Evolutionary conservation across 805 yeast species (phyloP).

Genomic region (Saccharomycopsis capsularis): DNA sequence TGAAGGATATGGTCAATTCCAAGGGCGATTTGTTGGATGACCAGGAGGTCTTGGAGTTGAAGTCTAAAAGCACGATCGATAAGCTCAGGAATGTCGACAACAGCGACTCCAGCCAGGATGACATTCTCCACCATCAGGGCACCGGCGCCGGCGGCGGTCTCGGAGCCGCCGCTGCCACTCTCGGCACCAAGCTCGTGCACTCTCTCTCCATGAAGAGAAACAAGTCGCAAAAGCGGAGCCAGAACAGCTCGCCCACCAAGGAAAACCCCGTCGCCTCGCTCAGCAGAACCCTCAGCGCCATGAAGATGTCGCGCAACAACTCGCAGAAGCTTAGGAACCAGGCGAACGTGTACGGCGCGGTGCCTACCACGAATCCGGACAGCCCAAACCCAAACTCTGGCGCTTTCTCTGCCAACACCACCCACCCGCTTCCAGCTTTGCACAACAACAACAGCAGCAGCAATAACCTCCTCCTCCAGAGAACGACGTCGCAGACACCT

Average conservation of each 20-base stretch:
- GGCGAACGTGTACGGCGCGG: neutral
- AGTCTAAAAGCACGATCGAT: constrained; percentile 14
- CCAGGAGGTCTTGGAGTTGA: constrained; percentile 9
- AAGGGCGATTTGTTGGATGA: constrained; percentile 14
- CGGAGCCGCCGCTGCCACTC: constrained; percentile 7
- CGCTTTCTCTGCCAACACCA: neutral
- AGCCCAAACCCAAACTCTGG: neutral
- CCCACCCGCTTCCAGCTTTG: neutral
- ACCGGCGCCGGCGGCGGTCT: constrained; percentile 5
- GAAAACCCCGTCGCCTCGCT: constrained; percentile 10
- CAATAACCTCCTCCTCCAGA: no score
- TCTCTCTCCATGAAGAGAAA: constrained; percentile 4
- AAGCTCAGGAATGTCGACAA: constrained; percentile 6
- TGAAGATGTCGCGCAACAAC: constrained; percentile 15
- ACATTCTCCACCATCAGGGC: neutral
- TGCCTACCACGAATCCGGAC: neutral
- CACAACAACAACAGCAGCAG: no score
- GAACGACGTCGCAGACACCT: neutral
- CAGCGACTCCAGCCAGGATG: neutral
- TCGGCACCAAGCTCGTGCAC: constrained; percentile 14
- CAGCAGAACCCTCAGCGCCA: constrained; percentile 19
- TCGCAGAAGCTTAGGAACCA: neutral
- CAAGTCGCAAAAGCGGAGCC: neutral
- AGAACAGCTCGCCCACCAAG: neutral
- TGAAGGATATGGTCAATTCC: constrained; percentile 21